Base-by-base conservation (phyloP, 176 grass and related monocot species). In the Pontederia crassipes region DNA sequence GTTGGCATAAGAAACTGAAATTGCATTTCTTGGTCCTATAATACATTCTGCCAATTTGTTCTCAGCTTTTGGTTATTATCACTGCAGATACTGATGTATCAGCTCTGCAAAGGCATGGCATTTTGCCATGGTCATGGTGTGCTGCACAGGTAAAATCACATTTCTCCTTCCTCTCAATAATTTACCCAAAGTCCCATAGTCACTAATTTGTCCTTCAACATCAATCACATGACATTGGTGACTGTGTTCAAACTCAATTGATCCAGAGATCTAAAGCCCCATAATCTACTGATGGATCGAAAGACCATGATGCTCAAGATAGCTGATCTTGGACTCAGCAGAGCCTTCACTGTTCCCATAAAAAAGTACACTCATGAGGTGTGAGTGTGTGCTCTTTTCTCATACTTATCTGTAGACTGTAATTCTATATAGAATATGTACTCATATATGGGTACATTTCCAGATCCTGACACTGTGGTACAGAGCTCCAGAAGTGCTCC, bases 311-410 rank as follows among this genome's bases (percentile, higher is more conserved):
- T 82, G 66, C 83, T 95, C 47, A 95, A 95, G 81, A 87, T 95
- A 32, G 91, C 91, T 0, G 91, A 90, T 58, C 80, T 90, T 15
- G 91, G 90, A 29, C 90, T 95, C 29, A 95, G 90, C 68, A 78
- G 90, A 16, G 65, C 90, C 16, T 80, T 81, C 78, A 87, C 76
- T 1, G 57, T 86, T 48, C 90, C 90, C 20, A 14, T 95, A 26
- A 90, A 95, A 75, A 95, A 95, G 63, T 95, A 87, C 67, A 95
- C 90, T 9, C 91, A 95, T 54, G 91, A 95, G 86, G 91, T 95
- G 40, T 9, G 53, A 52, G 20, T 24, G 0, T 24, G 20, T 24
- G 20, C 20, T 24, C 20, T 24, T 24, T 24, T 24, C 20, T 24
- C 20, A 24, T 24, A 24, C 20, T 24, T 24, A 24, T 24, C 20